phyloP scores from a whole-genome alignment of 2,329 filamentous ascomycete genomes.

The Furcasterigmium sp. region DNA sequence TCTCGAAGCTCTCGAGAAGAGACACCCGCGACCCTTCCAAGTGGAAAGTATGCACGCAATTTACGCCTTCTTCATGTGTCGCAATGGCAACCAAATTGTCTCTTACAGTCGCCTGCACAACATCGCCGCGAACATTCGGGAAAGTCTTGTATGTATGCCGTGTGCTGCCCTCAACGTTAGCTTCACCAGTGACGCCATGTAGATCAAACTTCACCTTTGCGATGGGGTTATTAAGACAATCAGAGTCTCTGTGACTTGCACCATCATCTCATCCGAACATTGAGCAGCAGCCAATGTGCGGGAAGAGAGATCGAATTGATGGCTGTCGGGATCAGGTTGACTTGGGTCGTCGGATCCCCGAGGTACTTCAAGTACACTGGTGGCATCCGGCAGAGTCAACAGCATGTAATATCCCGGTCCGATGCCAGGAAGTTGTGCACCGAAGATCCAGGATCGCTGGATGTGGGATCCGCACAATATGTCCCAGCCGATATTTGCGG shows the following conservation, averaged over 20 bases:
- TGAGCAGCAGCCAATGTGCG: slow-evolving; percentile 44
- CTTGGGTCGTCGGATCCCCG: slow-evolving; percentile 39
- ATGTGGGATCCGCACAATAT: slow-evolving; percentile 44
- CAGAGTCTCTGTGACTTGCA: slow-evolving; percentile 50
- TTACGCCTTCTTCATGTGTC: slow-evolving; percentile 27
- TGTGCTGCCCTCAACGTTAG: neutral
- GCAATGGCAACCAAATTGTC: slow-evolving; percentile 36
- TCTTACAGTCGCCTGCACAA: slow-evolving; percentile 37
- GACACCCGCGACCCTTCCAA: slow-evolving; percentile 26
- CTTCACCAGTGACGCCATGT: too few species aligned
- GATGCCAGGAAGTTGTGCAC: slow-evolving; percentile 12
- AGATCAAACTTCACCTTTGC: slow-evolving; percentile 34
- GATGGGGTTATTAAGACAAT: slow-evolving; percentile 32
- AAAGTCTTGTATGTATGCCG: slow-evolving; percentile 7
- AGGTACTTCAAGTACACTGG: slow-evolving; percentile 42
- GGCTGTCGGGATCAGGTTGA: slow-evolving; percentile 32
- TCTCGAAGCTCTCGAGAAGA: slow-evolving; percentile 22
- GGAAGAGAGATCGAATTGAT: slow-evolving; percentile 45
- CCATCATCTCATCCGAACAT: slow-evolving; percentile 27
- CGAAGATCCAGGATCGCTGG: slow-evolving; percentile 49
- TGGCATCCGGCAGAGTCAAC: slow-evolving; percentile 42
- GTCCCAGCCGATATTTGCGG: slow-evolving; percentile 60
- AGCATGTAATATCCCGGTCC: slow-evolving; percentile 34
- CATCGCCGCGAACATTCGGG: slow-evolving; percentile 14
- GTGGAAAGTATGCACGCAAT: slow-evolving; percentile 32